These are phyloP conservation scores for Penicillium hordei DNA, from an alignment of 2,329 filamentous ascomycete species.

Conservation along the genomic window DNA sequence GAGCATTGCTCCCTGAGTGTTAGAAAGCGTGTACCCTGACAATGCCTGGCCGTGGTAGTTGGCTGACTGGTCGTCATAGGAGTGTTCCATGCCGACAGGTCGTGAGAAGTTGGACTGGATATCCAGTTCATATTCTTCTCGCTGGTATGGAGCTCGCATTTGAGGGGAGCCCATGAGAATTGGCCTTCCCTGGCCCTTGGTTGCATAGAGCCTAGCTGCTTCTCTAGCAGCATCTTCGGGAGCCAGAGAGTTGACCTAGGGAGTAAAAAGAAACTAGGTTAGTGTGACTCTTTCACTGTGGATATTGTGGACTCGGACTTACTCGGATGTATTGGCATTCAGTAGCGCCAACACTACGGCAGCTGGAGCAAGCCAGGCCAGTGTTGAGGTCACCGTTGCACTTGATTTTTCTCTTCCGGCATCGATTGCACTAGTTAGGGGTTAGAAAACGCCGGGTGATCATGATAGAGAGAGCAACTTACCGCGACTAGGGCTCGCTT, in stretches of 20 bases:
- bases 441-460: constrained; percentile 7
- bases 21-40: constrained; percentile 39
- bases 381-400: constrained; percentile 83
- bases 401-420: constrained; percentile 89
- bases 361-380: constrained; percentile 78
- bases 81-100: constrained; percentile 24
- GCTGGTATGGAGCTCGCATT: constrained; percentile 21
- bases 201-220: constrained; percentile 2
- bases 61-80: constrained; percentile 35
- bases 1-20: constrained; percentile 29
- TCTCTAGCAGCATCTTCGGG: constrained; percentile 19
- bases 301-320: constrained; percentile 14
- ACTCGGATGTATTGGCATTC: constrained; percentile 81
- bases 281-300: neutral
- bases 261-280: neutral
- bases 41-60: constrained; percentile 35
- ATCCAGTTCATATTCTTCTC: constrained; percentile 32
- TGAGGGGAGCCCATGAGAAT: constrained; percentile 16
- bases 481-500: constrained; percentile 57
- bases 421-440: constrained; percentile 71
- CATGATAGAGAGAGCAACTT: constrained; percentile 15
- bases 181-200: constrained; percentile 17
- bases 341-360: constrained; percentile 66
- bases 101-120: constrained; percentile 25
- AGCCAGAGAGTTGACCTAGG: constrained; percentile 37